phyloP scores from a whole-genome alignment of 805 yeast species.

The Aciculoconidium aculeatum region DNA sequence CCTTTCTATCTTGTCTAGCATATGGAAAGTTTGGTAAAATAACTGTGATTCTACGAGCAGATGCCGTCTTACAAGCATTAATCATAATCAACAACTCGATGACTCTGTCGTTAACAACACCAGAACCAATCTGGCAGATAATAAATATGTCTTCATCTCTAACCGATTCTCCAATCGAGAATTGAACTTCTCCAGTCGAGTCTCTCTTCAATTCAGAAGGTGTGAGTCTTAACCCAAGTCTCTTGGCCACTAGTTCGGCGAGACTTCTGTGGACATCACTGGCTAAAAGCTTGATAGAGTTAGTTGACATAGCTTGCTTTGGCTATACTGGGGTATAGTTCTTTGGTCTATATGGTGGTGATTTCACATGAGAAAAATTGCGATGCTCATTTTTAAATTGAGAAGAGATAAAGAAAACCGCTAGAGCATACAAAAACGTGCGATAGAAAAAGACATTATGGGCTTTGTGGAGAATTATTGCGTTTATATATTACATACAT shows the following conservation, averaged over 20 bases:
- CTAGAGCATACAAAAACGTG: too few species aligned
- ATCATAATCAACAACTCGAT: constrained; percentile 73
- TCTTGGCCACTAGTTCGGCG: constrained; percentile 62
- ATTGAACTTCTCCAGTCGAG: constrained; percentile 68
- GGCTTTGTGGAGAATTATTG: too few species aligned
- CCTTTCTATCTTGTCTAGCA: constrained; percentile 87
- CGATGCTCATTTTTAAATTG: too few species aligned
- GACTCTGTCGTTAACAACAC: constrained; percentile 69
- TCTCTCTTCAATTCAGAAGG: constrained; percentile 62
- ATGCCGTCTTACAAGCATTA: constrained; percentile 77
- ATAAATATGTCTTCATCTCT: constrained; percentile 82
- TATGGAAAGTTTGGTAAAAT: constrained; percentile 80
- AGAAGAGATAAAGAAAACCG: too few species aligned
- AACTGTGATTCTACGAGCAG: constrained; percentile 78
- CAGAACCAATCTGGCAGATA: constrained; percentile 74
- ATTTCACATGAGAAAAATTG: constrained; percentile 5
- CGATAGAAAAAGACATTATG: too few species aligned
- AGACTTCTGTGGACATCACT: constrained; percentile 63
- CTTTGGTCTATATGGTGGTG: constrained; percentile 2
- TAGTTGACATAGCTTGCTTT: constrained; percentile 68
- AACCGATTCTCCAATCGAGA: constrained; percentile 74
- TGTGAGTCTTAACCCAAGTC: constrained; percentile 54
- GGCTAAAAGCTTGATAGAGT: constrained; percentile 62
- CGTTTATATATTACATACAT: too few species aligned
- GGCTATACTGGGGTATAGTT: too few species aligned